Evolutionary conservation across 2,329 filamentous ascomycete genomes (phyloP), one percentile per base, ranked within the genome.

Genomic region (Dissoconium aciculare): DNA sequence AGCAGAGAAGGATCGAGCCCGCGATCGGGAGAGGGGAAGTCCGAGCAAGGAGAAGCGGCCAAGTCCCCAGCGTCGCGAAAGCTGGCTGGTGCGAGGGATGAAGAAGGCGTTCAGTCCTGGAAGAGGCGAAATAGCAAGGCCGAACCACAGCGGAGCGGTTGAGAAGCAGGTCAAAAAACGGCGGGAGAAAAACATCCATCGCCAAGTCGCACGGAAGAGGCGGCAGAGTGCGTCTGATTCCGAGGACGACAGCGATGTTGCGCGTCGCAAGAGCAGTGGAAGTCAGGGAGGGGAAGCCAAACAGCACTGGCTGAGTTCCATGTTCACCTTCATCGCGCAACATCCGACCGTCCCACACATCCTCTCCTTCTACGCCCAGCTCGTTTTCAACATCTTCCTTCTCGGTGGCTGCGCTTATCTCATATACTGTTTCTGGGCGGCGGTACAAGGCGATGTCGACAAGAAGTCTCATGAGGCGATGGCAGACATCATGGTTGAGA

Each of bases 401-500:
- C 63, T 74, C 4, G 53, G 65, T 9, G 55, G 66, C 32, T 57
- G 61, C 43, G 56, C 73, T 24, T 87, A 78, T 53, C 62, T 82
- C 26, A 63, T 81, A 17, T 82, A 76, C 58, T 64, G 69, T 2
- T 68, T 82, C 43, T 70, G 80, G 41, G 60, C 66, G 10, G 77
- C 79, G 5, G 72, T 89, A 31, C 73, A 74, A 10, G 65, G 68
- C 14, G 85, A 94, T 51, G 75, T 93, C 17, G 64, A 74, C 37
- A 71, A 77, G 31, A 79, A 78, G 19, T 73, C 77, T 6, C 66
- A 76, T 26, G 71, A 73, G 32, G 75, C 74, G 9, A 71, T 74
- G n/a, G 63, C 69, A 2, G 47, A 47, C 19, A 70, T 89, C 13
- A 57, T 85, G 37, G 68, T 71, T 8, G 73, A 83, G 40, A 89